phyloP scores from a whole-genome alignment of 768 basidiomycete species.

The Mycena epipterygia region DNA sequence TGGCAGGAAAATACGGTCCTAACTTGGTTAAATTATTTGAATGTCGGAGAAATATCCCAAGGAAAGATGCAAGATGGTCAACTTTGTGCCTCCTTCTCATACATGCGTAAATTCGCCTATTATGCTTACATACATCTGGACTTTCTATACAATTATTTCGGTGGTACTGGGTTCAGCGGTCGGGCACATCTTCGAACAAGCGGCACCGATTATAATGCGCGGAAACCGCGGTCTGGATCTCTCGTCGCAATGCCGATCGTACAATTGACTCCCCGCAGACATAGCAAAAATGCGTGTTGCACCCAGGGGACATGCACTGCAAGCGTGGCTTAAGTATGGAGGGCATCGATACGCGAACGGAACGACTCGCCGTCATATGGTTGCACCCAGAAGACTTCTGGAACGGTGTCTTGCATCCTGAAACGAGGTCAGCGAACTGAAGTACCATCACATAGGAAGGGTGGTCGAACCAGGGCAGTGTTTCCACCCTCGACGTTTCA shows the following conservation, averaged over 20 bases:
- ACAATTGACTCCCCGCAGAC: constrained; percentile 63
- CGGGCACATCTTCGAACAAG: constrained; percentile 49
- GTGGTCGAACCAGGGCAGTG: constrained; percentile 67
- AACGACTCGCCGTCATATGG: constrained; percentile 66
- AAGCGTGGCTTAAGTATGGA: constrained; percentile 3
- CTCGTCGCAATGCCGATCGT: constrained; percentile 47
- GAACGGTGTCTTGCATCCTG: constrained; percentile 64
- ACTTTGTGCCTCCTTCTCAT: too few species aligned
- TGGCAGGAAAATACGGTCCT: too few species aligned
- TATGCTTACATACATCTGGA: too few species aligned
- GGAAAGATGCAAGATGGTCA: too few species aligned
- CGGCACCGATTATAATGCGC: constrained; percentile 50
- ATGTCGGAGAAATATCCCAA: too few species aligned
- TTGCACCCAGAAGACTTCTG: constrained; percentile 68
- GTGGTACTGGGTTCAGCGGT: too few species aligned
- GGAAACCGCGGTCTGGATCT: constrained; percentile 46
- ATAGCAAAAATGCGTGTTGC: constrained; percentile 73
- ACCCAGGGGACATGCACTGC: constrained; percentile 70
- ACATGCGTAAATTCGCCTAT: too few species aligned
- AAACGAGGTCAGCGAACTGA: background rate
- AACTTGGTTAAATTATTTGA: too few species aligned
- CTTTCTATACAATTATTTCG: too few species aligned
- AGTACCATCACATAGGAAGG: background rate
- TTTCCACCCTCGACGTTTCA: constrained; percentile 72
- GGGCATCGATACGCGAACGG: background rate